Evolutionary conservation across 768 basidiomycete genomes (phyloP).

Genomic region (Mycena maculata): DNA sequence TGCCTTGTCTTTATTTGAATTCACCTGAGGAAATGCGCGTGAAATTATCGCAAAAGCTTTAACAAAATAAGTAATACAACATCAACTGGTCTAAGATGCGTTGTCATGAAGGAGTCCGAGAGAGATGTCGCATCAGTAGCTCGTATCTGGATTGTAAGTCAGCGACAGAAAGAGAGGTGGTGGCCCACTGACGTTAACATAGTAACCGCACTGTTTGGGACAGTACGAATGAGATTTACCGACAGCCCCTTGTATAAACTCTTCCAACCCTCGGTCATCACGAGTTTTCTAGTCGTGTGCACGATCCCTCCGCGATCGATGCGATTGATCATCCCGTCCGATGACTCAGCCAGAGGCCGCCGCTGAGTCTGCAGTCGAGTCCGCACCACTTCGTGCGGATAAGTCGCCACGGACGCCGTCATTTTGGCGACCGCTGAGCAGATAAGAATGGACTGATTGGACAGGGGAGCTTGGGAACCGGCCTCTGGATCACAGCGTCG

Average conservation of each 20-base stretch:
- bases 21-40: not conserved
- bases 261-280: slow-evolving; percentile 86
- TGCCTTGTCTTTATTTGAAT: no score
- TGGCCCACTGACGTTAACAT: slow-evolving; percentile 82
- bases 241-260: slow-evolving; percentile 94
- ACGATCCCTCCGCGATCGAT: slow-evolving; percentile 68
- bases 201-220: slow-evolving; percentile 96
- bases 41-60: not conserved
- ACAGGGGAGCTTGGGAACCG: slow-evolving; percentile 61
- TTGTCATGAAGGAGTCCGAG: slow-evolving; percentile 46
- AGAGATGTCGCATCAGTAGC: slow-evolving; percentile 64
- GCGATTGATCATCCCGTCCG: slow-evolving; percentile 71
- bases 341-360: slow-evolving; percentile 71
- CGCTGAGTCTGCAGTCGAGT: slow-evolving; percentile 94
- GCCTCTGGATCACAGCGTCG: slow-evolving; percentile 47
- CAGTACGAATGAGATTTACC: slow-evolving; percentile 94
- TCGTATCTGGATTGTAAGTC: slow-evolving; percentile 54
- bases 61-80: slow-evolving; percentile 37
- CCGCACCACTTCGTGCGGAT: slow-evolving; percentile 98
- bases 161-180: not conserved
- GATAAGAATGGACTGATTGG: slow-evolving; percentile 77
- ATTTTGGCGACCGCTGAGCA: slow-evolving; percentile 97
- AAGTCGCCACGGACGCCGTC: slow-evolving; percentile 94
- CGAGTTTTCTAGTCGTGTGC: slow-evolving; percentile 77
- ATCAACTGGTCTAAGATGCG: slow-evolving; percentile 23